These are phyloP conservation scores for Dactylellina sp. DNA, from an alignment of 2,329 filamentous ascomycete species.

Conservation along the genomic window DNA sequence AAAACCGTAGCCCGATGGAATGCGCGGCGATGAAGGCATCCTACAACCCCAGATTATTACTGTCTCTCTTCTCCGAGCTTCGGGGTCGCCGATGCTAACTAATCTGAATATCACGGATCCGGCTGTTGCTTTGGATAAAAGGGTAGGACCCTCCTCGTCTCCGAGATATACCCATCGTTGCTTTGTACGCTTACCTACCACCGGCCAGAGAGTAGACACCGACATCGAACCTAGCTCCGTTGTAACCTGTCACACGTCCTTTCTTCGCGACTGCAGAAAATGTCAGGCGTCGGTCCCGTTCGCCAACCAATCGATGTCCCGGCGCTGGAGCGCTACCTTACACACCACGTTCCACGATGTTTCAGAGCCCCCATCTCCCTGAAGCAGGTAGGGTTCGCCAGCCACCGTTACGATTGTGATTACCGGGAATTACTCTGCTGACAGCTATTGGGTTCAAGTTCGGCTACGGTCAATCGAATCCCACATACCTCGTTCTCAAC, in stretches of 20 bases:
- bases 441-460: slow-evolving; percentile 71
- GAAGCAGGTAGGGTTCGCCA: slow-evolving; percentile 76
- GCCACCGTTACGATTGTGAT: background rate
- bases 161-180: background rate
- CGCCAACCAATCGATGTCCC: slow-evolving; percentile 89
- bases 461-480: slow-evolving; percentile 96
- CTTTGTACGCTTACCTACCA: background rate
- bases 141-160: slow-evolving; percentile 14
- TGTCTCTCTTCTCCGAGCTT: slow-evolving; percentile 8
- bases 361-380: slow-evolving; percentile 85
- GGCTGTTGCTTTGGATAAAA: slow-evolving; percentile 7
- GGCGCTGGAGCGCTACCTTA: slow-evolving; percentile 82
- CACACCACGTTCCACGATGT: slow-evolving; percentile 77
- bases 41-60: slow-evolving; percentile 22
- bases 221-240: background rate
- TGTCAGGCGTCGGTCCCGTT: slow-evolving; percentile 80
- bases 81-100: slow-evolving; percentile 28
- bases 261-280: slow-evolving; percentile 60
- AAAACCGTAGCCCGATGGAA: slow-evolving; percentile 14
- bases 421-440: slow-evolving; percentile 2
- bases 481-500: slow-evolving; percentile 90
- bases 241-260: background rate
- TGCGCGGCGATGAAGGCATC: too few relatives aligned
- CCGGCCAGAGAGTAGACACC: background rate
- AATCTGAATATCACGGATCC: background rate